Evolutionary conservation across 75 land plant genomes (phyloP).

Genomic region (Pseudotsuga menziesii): DNA sequence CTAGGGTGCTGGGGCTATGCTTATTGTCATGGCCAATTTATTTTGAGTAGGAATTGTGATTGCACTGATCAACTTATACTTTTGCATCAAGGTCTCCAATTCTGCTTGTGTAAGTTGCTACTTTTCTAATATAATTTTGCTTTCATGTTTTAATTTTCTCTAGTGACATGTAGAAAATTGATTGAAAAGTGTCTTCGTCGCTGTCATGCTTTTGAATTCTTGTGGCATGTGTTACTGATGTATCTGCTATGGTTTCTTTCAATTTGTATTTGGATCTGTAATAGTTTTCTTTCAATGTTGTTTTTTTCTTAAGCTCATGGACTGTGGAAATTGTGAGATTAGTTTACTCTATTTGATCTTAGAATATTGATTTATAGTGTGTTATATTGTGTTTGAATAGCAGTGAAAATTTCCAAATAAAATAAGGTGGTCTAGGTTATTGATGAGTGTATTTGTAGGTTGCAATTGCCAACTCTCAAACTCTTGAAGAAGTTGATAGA

Average conservation of each 20-base stretch:
- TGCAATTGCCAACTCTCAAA: slow-evolving; percentile 93
- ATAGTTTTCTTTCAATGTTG: too few relatives aligned
- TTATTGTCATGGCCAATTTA: too few relatives aligned
- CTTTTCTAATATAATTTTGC: too few relatives aligned
- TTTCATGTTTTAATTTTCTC: too few relatives aligned
- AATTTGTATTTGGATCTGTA: not conserved
- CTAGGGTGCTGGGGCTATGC: too few relatives aligned
- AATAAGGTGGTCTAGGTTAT: not conserved
- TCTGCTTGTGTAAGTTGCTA: too few relatives aligned
- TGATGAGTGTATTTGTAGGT: slow-evolving; percentile 51
- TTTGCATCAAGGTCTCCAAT: too few relatives aligned
- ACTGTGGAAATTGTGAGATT: not conserved
- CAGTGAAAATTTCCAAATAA: not conserved
- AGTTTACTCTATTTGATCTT: not conserved
- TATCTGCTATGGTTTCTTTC: not conserved
- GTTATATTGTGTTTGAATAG: too few relatives aligned
- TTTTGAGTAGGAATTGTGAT: too few relatives aligned
- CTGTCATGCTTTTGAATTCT: not conserved
- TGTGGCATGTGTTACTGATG: not conserved
- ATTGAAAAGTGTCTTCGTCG: not conserved
- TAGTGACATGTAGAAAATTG: not conserved
- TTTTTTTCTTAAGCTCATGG: not conserved
- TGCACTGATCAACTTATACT: too few relatives aligned
- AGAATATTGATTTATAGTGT: not conserved
- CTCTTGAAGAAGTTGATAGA: slow-evolving; percentile 92